Evolutionary conservation across 2,329 filamentous ascomycete genomes (phyloP), one percentile per base, ranked within the genome.

Genomic region (Ophiostoma ulmi): DNA sequence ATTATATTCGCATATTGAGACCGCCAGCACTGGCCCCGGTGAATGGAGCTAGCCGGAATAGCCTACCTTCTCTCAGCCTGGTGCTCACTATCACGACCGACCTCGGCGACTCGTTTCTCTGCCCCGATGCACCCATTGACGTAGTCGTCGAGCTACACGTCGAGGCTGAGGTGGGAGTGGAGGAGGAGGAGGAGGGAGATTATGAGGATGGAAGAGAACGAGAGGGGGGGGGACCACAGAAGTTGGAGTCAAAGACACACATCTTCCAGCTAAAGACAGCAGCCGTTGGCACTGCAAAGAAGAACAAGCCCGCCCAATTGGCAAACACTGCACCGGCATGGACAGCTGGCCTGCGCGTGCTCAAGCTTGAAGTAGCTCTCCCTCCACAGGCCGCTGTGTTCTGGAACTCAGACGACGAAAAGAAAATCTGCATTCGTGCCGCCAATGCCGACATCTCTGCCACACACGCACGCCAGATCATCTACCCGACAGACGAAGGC

Each of bases 21-120:
- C 80, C 83, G 2, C 83, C 73, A 83, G 2, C 80, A 79, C 73
- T 75, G 26, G 61, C 14, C 39, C 11, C 48, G 38, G 4, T 44
- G 41, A 1, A 13, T 35, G 20, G 55, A 10, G 17, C 48, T 38
- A 70, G 72, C n/a, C 68, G 61, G 52, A 75, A 72, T 72, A 73
- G 72, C 73, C n/a, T 41, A n/a, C 63, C 63, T 8, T n/a, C n/a
- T 6, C 75, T 85, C 8, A 80, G 81, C 67, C 75, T 88, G 3
- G 79, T 86, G 1, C 78, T 88, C 72, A 83, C 85, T 72, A 82
- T 88, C 74, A 86, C 84, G 13, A 88, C 85, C 14, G 86, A 88
- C 72, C 80, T 88, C 1, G 84, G 86, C 41, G 86, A 88, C 74
- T 80, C 84, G 0, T 86, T 86, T 68, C 80, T 88, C 13, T 78